These are phyloP conservation scores for Solanum appendiculatum DNA, from an alignment of 257 asterid species.

Conservation along the genomic window DNA sequence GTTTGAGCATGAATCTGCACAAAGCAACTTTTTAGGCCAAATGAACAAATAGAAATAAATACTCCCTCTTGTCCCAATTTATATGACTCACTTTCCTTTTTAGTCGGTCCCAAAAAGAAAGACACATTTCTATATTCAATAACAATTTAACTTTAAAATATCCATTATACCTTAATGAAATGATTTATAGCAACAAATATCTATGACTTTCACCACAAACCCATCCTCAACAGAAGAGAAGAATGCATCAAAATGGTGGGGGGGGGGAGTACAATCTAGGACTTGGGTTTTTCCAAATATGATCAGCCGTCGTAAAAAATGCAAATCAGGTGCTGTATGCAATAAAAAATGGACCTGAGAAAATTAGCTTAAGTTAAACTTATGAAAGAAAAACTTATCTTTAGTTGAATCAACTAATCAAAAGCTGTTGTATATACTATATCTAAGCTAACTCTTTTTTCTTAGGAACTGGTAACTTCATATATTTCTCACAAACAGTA, in stretches of 20 bases:
- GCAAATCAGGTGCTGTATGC: background rate
- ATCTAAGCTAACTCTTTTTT: background rate
- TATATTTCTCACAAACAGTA: background rate
- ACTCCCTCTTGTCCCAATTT: background rate
- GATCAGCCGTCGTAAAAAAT: background rate
- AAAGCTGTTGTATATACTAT: background rate
- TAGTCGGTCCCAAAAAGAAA: no score
- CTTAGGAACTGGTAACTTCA: background rate
- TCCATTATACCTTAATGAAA: background rate
- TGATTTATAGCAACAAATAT: no score
- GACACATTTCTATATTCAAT: background rate
- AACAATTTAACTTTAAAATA: no score
- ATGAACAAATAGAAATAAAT: background rate
- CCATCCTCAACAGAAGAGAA: background rate
- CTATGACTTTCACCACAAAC: background rate
- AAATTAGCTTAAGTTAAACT: background rate
- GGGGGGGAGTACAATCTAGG: no score
- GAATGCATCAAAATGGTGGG: background rate
- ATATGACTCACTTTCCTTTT: background rate
- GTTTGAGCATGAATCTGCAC: slow-evolving; percentile 81
- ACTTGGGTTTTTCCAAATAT: background rate
- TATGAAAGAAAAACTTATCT: background rate
- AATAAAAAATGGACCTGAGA: background rate
- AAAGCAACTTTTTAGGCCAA: slow-evolving; percentile 3
- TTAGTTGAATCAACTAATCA: background rate